These are phyloP conservation scores for Vitis labrusca DNA, from an alignment of 164 flowering plant genomes.

Conservation along the genomic window DNA sequence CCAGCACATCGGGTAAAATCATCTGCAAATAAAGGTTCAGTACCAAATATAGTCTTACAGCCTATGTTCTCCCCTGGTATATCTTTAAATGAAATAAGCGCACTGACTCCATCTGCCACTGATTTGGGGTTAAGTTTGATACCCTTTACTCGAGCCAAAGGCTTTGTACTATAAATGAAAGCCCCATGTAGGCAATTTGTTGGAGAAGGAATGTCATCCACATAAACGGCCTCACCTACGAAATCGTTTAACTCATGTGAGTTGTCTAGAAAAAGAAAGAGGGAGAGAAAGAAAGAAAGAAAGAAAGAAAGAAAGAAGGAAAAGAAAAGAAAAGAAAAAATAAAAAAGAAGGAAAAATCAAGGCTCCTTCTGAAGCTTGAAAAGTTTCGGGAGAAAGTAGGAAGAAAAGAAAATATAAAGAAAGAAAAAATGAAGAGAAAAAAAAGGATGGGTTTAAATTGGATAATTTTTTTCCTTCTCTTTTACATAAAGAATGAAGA, in stretches of 20 bases:
- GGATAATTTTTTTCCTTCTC: no score
- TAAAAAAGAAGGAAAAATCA: no score
- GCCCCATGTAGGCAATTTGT: slow-evolving; percentile 79
- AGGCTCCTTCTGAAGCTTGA: no score
- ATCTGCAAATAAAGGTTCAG: slow-evolving; percentile 77
- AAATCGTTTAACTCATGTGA: background rate
- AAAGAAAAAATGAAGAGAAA: no score
- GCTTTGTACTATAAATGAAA: slow-evolving; percentile 72
- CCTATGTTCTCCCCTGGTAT: slow-evolving; percentile 86
- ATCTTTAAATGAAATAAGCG: slow-evolving; percentile 64
- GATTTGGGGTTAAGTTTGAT: slow-evolving; percentile 37
- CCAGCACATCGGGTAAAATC: slow-evolving; percentile 66
- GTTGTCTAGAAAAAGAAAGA: background rate
- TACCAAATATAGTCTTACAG: slow-evolving; percentile 44
- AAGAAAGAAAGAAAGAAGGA: background rate
- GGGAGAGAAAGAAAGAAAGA: background rate
- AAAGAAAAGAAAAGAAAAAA: no score
- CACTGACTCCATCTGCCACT: slow-evolving; percentile 40
- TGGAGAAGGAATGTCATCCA: slow-evolving; percentile 93
- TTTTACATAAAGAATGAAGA: no score
- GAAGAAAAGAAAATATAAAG: no score
- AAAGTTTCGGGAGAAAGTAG: no score
- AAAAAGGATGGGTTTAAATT: no score
- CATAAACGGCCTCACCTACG: slow-evolving; percentile 89
- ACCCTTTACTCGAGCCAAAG: slow-evolving; percentile 67